phyloP scores from a whole-genome alignment of 1,284 basidiomycete genomes.

The Apiotrichum gracile region DNA sequence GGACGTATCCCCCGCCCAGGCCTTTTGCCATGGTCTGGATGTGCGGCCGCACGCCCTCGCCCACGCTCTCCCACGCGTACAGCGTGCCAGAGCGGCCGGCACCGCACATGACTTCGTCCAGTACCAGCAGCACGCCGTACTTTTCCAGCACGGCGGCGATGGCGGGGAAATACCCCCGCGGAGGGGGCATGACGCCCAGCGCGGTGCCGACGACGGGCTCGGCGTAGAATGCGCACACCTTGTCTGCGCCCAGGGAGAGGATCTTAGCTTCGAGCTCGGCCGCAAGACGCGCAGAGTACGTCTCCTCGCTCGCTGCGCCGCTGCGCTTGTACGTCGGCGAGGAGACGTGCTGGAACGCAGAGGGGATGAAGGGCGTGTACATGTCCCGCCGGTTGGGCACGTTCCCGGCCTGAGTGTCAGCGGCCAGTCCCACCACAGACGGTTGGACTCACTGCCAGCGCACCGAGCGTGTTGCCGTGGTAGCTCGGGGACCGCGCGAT shows the following conservation, averaged over 20 bases:
- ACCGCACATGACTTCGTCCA: constrained; percentile 81
- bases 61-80: constrained; percentile 54
- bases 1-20: constrained; percentile 74
- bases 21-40: constrained; percentile 79
- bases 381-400: constrained; percentile 26
- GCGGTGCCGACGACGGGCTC: constrained; percentile 63
- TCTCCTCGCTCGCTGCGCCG: constrained; percentile 59
- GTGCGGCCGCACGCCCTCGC: constrained; percentile 62
- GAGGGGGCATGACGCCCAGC: constrained; percentile 52
- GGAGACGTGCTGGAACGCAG: constrained; percentile 26
- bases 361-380: constrained; percentile 55
- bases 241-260: constrained; percentile 67
- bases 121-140: constrained; percentile 71
- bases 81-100: constrained; percentile 70
- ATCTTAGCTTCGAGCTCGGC: constrained; percentile 79
- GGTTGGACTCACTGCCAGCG: constrained; percentile 20
- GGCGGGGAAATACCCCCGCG: constrained; percentile 49
- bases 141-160: constrained; percentile 78
- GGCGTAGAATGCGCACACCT: constrained; percentile 51
- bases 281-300: constrained; percentile 67
- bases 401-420: constrained; percentile 18
- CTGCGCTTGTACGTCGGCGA: constrained; percentile 74
- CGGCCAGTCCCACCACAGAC: background rate
- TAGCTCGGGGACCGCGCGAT: constrained; percentile 73
- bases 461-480: constrained; percentile 73